Conservation (phyloP, 345 rosid species). For the Brassica rapa region DNA sequence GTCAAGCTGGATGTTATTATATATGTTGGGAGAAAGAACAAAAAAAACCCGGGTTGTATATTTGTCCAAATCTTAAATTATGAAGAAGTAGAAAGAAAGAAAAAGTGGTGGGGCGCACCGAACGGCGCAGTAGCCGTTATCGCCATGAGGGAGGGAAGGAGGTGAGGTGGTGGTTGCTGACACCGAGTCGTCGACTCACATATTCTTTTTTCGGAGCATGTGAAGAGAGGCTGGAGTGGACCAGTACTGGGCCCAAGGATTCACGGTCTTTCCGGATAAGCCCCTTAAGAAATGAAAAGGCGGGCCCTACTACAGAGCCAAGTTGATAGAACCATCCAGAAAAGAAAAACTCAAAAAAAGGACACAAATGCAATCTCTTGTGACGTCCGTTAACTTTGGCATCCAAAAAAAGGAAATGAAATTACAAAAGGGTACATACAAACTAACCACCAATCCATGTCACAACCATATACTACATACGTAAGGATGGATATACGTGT, state of each 20-base stretch:
- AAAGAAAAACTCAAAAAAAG: constrained; percentile 20
- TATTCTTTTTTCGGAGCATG: neutral
- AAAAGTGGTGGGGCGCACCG: neutral
- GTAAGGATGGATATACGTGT: neutral
- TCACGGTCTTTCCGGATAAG: constrained; percentile 12
- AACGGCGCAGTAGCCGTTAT: neutral
- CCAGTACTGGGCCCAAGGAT: constrained; percentile 2
- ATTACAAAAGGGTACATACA: neutral
- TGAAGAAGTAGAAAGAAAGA: neutral
- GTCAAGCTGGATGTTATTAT: neutral
- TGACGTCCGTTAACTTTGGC: constrained; percentile 31
- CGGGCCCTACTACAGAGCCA: constrained; percentile 12
- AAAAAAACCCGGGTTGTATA: neutral
- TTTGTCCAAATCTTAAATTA: neutral
- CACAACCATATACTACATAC: neutral
- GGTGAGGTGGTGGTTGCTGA: neutral
- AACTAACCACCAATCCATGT: constrained; percentile 1
- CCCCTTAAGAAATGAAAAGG: neutral
- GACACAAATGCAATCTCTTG: constrained; percentile 25
- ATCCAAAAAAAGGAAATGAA: neutral
- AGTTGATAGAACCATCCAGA: constrained; percentile 24
- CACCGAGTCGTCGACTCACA: constrained; percentile 15
- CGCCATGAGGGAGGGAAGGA: neutral
- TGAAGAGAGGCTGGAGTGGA: neutral
- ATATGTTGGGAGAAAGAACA: neutral